These are phyloP conservation scores for Pulveroboletus sp. DNA, from an alignment of 1,284 basidiomycete species.

Conservation along the genomic window DNA sequence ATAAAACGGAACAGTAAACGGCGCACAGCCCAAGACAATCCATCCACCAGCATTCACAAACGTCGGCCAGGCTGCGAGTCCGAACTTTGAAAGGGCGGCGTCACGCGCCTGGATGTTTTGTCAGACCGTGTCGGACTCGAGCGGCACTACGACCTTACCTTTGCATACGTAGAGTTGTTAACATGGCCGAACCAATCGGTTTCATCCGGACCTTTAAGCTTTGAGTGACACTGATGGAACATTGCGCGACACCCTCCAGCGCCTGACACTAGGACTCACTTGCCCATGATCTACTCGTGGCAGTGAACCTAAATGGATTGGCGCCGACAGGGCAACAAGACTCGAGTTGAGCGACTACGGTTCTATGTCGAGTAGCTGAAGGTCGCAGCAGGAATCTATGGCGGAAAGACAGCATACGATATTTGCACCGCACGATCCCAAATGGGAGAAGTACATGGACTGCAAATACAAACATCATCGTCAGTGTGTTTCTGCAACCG, in stretches of 20 bases:
- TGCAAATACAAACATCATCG: constrained; percentile 25
- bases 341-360: constrained; percentile 48
- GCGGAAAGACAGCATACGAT: constrained; percentile 9
- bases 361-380: constrained; percentile 37
- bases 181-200: constrained; percentile 70
- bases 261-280: constrained; percentile 45
- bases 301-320: constrained; percentile 51
- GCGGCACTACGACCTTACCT: constrained; percentile 41
- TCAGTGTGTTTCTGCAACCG: background rate
- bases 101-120: constrained; percentile 40
- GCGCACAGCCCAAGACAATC: constrained; percentile 64
- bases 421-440: constrained; percentile 32
- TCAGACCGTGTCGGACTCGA: background rate
- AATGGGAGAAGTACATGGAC: constrained; percentile 56
- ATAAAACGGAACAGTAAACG: background rate
- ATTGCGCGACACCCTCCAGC: background rate
- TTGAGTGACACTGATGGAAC: constrained; percentile 4
- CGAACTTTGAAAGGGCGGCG: constrained; percentile 43
- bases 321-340: constrained; percentile 52
- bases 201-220: constrained; percentile 58
- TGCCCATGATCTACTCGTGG: constrained; percentile 51
- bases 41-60: constrained; percentile 66
- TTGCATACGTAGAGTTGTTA: constrained; percentile 74
- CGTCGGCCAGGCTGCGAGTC: constrained; percentile 55
- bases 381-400: constrained; percentile 39